Conservation (phyloP, 495 filamentous ascomycete species). For the Aspergillus cristatus region DNA sequence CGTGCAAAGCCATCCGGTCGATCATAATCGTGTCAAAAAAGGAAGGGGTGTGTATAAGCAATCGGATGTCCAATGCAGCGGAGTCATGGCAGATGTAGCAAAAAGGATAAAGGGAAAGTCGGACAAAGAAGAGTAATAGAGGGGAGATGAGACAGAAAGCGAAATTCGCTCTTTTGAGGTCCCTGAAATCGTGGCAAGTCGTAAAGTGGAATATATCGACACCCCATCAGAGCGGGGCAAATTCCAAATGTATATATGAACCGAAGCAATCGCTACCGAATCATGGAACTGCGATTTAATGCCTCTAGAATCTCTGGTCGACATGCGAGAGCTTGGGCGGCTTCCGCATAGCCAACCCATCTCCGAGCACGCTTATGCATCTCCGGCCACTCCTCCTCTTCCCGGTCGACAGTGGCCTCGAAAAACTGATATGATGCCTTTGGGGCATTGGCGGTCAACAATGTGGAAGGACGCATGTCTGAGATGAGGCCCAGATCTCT, state of each 20-base stretch:
- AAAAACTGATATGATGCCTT: conserved; percentile 81
- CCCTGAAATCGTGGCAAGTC: conserved; percentile 30
- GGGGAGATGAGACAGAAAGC: conserved; percentile 13
- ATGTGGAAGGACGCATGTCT: conserved; percentile 56
- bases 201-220: conserved; percentile 22
- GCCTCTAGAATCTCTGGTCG: conserved; percentile 86
- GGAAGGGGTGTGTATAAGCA: conserved; percentile 11
- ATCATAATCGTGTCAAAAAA: conserved; percentile 10
- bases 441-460: conserved; percentile 54
- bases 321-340: conserved; percentile 61
- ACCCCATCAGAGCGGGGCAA: no score
- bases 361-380: conserved; percentile 79
- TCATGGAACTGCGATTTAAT: conserved; percentile 71
- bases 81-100: no score
- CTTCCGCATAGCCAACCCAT: conserved; percentile 81
- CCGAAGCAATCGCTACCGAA: conserved; percentile 31
- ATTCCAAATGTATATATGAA: conserved; percentile 4
- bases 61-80: conserved; percentile 13
- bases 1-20: conserved; percentile 15
- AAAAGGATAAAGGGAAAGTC: no score
- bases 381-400: conserved; percentile 88
- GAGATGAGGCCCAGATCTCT: conserved; percentile 78
- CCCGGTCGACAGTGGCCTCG: conserved; percentile 70
- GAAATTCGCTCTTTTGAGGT: conserved; percentile 13
- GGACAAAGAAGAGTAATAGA: conserved; percentile 8